These are phyloP conservation scores for Boletus huronensis DNA, from an alignment of 768 basidiomycete species.

Conservation along the genomic window DNA sequence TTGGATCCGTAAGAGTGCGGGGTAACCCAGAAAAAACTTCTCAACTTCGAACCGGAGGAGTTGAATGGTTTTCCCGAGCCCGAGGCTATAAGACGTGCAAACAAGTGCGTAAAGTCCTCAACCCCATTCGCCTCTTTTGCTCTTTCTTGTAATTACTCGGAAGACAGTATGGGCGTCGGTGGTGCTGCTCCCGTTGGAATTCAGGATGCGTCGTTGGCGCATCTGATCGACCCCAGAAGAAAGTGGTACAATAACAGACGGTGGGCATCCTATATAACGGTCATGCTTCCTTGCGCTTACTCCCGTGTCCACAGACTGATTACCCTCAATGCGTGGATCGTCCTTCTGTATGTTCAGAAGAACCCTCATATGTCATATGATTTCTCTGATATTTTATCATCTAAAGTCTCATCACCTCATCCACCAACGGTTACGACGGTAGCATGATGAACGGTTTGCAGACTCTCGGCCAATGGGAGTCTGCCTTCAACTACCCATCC, in stretches of 20 bases:
- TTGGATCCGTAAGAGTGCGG: background rate
- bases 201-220: constrained; percentile 39
- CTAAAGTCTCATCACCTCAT: constrained; percentile 65
- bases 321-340: constrained; percentile 64
- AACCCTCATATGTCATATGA: background rate
- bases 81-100: constrained; percentile 7
- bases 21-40: constrained; percentile 24
- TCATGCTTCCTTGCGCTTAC: background rate
- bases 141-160: background rate
- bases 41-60: background rate
- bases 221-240: constrained; percentile 60
- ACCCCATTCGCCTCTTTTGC: constrained; percentile 7
- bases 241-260: constrained; percentile 79
- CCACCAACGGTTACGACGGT: constrained; percentile 73
- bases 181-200: constrained; percentile 35
- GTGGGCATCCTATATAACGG: constrained; percentile 31
- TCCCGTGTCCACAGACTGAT: constrained; percentile 43
- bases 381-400: constrained; percentile 1
- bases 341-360: constrained; percentile 48
- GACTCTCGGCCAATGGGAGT: constrained; percentile 58
- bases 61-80: constrained; percentile 7
- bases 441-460: constrained; percentile 83
- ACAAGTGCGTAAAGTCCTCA: constrained; percentile 16
- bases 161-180: constrained; percentile 50
- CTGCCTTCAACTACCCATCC: constrained; percentile 56